Base-by-base conservation (phyloP, 108 stramenopile species). In the Aurantiochytrium sp. region DNA sequence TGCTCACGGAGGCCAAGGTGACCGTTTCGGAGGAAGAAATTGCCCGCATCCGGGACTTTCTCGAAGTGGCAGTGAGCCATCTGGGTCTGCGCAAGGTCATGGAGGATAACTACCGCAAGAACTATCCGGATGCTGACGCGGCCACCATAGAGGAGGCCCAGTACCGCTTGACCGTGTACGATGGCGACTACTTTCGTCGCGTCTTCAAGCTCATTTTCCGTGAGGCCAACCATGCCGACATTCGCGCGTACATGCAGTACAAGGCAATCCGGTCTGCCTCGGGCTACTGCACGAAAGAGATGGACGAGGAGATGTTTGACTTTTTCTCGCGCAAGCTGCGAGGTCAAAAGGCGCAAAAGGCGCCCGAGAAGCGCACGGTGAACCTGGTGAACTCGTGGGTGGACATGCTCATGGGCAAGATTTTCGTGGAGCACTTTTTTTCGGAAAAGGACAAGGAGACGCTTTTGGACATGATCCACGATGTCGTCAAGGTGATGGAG, bases 351-450 rank as follows among this genome's bases (percentile, higher is more conserved):
- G 94, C 94, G 89, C 92, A 95, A 69, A 96, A 96, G 72, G 94
- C 95, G 21, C 90, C 95, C n/a, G 96, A 95, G 96, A 96, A 96
- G 58, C 93, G 95, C 35, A 93, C 94, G 45, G 95, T 96, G 95
- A 93, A 91, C 18, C 93, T 93, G 87, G 94, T 95, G 5, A 95
- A 96, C 64, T 59, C 18, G 19, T 95, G 94, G 23, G 88, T 96
- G 59, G 96, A 95, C 35, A 95, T 96, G 90, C 95, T 94, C 5
- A 88, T 96, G 87, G 96, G 96, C 5, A 92, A 96, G 71, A 58
- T 96, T 10, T 96, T 95, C 89, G 95, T 95, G 73, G 91, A 93
- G 45, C 91, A 93, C 72, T 93, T 95, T 87, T 96, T 96, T 90
- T 94, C 94, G 69, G 95, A 94, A 51, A 42, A 90, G 4, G 89